Evolutionary conservation across 129 eudicot species (phyloP), one percentile per base, ranked within the genome.

Genomic region (Lactuca sativa): DNA sequence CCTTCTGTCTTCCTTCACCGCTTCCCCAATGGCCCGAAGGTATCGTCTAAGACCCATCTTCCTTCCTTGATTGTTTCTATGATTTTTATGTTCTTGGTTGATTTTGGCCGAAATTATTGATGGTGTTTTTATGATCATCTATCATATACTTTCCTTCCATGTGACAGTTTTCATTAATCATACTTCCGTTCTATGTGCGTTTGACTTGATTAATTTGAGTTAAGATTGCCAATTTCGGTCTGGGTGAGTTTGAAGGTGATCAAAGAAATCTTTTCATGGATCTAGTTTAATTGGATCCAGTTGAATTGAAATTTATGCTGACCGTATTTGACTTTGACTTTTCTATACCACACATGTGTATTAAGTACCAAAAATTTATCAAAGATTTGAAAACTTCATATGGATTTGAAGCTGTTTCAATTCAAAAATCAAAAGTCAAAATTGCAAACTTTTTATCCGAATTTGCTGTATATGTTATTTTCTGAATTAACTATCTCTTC

Each of bases 1-100:
- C 89, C 36, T 89, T 82, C 70, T 68, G 70, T 83, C 71, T 92
- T 76, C 98, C 98, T 81, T 72, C 85, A 36, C 88, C 95, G 36
- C 80, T 86, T 80, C 98, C 98, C 13, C 67, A 71, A 51, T 92
- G 98, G 98, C 96, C 98, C 54, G 69, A 74, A 92, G 98, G 98
- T 92, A 73, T 36, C 31, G 9, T 31, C 37, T 64, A 48, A 47
- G 21, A 3, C 49, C 49, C 49, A 2, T 9, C 13, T 40, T 31
- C 36, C 17, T 65, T 30, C 31, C 14, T 43, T 8, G 7, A 33
- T 11, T 71, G 30, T 25, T 25, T 25, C 2, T 25, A 0, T 25
- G 30, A 25, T 25, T 48, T 34, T 31, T 53, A 43, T 62, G 48
- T 43, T 56, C 17, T 66, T 65, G 12, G 31, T 40, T 64, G 55